Base-by-base conservation (phyloP, 75 land plant genomes). In the Picea sitchensis region DNA sequence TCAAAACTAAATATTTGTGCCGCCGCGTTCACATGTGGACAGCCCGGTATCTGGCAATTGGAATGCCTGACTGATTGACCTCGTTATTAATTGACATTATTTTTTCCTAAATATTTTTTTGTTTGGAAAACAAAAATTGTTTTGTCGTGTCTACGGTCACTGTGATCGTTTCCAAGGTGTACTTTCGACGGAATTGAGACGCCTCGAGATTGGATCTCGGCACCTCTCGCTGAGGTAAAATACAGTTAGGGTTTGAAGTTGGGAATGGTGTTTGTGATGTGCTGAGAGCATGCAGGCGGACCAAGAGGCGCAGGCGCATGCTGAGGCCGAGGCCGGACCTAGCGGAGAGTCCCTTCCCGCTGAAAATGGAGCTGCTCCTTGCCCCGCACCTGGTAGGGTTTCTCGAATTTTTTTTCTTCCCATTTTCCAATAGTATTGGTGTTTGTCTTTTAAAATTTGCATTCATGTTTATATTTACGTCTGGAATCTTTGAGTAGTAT, bases 191-290 rank as follows among this genome's bases (percentile, higher is more conserved):
- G 31, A 31, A 14, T 65, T 32, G 18, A 1, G 38, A 32, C 73
- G 73, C 9, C 23, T 47, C 51, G 21, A n/a, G 23, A 69, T 2
- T 41, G 47, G 73, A 69, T 69, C 73, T 69, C 34, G 47, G 8
- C 47, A 69, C 23, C 73, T 7, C 51, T 47, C 6, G 51, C 0
- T 38, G 21, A 38, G 38, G 34, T 17, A 44, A 38, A 69, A 11
- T 6, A 63, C 21, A 41, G 51, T n/a, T 69, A 69, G 73, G 73
- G 73, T 69, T 69, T 69, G 51, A 20, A 69, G 73, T 51, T 69
- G 73, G 73, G 73, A 71, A 71, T 71, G 73, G 54, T 51, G 54
- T 51, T 51, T 51, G 54, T 51, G 54, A 51, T 51, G 9, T n/a
- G 3, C 2, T 71, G 73, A 71, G 44, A 71, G 8, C 21, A 71